Base-by-base conservation (phyloP, 225 moss, liverwort and hornwort species). In the Physcomitrellopsis africana region DNA sequence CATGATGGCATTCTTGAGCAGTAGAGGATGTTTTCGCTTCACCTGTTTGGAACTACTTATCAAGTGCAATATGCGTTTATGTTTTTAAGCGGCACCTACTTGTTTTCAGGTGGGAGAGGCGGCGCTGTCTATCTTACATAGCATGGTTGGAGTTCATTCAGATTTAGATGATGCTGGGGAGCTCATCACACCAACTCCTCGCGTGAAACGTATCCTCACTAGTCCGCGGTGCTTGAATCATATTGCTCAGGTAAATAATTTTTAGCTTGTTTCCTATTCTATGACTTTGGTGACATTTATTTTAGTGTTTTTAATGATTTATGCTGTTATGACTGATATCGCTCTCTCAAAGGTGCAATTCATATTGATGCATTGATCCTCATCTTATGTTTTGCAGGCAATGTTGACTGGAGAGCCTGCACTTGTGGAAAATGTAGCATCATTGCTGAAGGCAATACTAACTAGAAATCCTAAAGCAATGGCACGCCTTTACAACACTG, bases 141-240 rank as follows among this genome's bases (percentile, higher is more conserved):
- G 90, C 76, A 95, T 95, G 95, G 95, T 90, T 16, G 83, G 92
- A 72, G 93, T 95, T 77, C 93, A 95, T 76, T 93, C 95, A 56
- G 95, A 95, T 72, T 79, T 95, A 51, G 95, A 95, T 84, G 93
- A 95, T 80, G 95, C 95, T 67, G 95, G 95, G 68, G 95, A 95
- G 86, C 93, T 93, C 63, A 88, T 95, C 62, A 93, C 93, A 37
- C 95, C 95, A 63, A 95, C 95, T 76, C 95, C 95, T 66, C 83
- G 88, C 74, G 95, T 95, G 15, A 95, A 95, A 76, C 87, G 95
- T 10, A 95, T 93, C 69, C 87, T 95, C 59, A 93, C 95, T 9
- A 93, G 95, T 84, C 85, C 95, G 59, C 92, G 95, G 20, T 95
- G 95, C 78, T 88, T 95, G 63, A 93, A 91, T 48, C 95, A 95